These are phyloP conservation scores for Neopestalotiopsis sp. DNA, from an alignment of 2,329 filamentous ascomycete genomes.

Conservation along the genomic window DNA sequence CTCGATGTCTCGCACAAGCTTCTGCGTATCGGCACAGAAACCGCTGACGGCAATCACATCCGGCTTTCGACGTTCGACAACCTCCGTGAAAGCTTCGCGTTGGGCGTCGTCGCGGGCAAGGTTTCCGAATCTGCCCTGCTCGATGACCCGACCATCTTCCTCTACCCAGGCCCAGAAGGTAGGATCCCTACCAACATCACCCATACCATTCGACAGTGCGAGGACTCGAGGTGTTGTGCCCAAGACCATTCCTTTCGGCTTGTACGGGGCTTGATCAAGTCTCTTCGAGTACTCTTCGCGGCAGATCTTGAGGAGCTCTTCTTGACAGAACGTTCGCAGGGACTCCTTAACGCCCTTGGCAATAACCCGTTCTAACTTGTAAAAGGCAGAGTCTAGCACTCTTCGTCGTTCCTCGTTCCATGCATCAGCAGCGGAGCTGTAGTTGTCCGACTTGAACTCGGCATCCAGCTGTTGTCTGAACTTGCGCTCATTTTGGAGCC, in stretches of 20 bases:
- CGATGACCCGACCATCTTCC: slow-evolving; percentile 86
- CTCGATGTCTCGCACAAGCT: slow-evolving; percentile 81
- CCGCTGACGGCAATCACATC: slow-evolving; percentile 92
- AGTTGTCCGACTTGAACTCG: slow-evolving; percentile 93
- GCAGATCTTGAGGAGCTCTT: slow-evolving; percentile 85
- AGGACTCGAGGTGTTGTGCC: slow-evolving; percentile 89
- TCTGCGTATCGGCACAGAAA: slow-evolving; percentile 85
- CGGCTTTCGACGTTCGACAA: slow-evolving; percentile 80
- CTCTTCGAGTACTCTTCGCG: slow-evolving; percentile 88
- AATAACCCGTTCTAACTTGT: slow-evolving; percentile 83
- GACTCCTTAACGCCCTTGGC: slow-evolving; percentile 94
- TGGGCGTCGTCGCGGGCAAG: slow-evolving; percentile 73
- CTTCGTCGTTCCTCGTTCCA: slow-evolving; percentile 92
- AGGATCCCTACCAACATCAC: slow-evolving; percentile 74
- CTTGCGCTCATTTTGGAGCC: slow-evolving; percentile 75
- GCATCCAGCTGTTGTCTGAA: slow-evolving; percentile 79
- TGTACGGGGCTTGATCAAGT: slow-evolving; percentile 94
- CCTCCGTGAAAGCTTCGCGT: slow-evolving; percentile 74
- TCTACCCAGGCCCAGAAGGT: slow-evolving; percentile 93
- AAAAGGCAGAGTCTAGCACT: slow-evolving; percentile 80
- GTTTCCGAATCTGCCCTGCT: slow-evolving; percentile 87
- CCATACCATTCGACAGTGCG: slow-evolving; percentile 84
- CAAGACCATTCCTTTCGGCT: slow-evolving; percentile 89
- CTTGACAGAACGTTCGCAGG: slow-evolving; percentile 91
- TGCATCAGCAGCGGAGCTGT: slow-evolving; percentile 90